Evolutionary conservation across 208 protist species (phyloP), one percentile per base, ranked within the genome.

Genomic region (Leptomonas pyrrhocoris): DNA sequence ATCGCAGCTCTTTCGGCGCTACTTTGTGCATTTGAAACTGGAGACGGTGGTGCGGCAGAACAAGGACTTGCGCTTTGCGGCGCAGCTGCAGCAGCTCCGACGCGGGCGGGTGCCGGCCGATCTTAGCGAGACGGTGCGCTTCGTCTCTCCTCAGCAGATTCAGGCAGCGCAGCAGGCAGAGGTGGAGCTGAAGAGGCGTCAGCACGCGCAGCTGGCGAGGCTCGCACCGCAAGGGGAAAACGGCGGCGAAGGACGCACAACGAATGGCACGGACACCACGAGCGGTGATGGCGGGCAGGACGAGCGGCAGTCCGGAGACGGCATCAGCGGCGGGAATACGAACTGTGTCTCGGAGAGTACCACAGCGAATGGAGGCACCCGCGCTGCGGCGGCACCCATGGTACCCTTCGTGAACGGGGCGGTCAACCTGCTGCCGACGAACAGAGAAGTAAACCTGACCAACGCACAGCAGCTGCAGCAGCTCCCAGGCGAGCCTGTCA

Each of bases 11-110:
- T 97, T 97, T 64, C 84, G 89, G 8, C 73, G 74, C 19, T 57
- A 94, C 66, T 95, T 97, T 70, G 82, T 81, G 1, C 93, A 95
- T 68, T 63, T 94, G 25, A 94, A 94, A 74, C 77, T 97, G 42
- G 74, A 76, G 40, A 80, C 72, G 25, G 58, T 84, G 28, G 75
- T 95, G 40, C 88, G 93, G 25, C 88, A 95, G 48, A 72, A 71
- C 46, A 21, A 27, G 2, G 70, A 90, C 66, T 51, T 54, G 18
- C 31, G 71, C 42, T 97, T 93, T 71, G 71, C 81, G 6, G 27
- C 68, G 16, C 90, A 94, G 69, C 82, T 97, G 61, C 79, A 82
- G 43, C 74, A 81, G 54, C 81, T 97, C 34, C 88, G 93, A 18
- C 84, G 85, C 11, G 93, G 93, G 6, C 60, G 48, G 19, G 83